phyloP scores from a whole-genome alignment of 345 rosid genomes.

The Diplotaxis tenuifolia region DNA sequence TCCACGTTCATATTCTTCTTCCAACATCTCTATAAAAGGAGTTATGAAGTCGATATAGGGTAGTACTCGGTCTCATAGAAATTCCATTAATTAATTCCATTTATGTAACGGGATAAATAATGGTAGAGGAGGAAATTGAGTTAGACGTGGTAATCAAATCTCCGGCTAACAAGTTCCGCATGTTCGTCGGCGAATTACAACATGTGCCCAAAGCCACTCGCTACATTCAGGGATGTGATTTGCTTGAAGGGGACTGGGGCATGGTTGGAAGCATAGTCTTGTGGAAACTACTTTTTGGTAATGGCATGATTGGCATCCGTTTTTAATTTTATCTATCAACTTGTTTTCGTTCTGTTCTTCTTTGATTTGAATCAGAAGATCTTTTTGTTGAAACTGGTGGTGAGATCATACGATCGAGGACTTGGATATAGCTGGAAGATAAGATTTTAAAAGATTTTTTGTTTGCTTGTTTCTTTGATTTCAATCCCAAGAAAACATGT shows the following conservation, averaged over 20 bases:
- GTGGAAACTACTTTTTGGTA: constrained; percentile 18
- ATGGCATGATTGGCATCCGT: background rate
- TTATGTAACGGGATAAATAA: background rate
- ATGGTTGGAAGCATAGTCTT: constrained; percentile 3
- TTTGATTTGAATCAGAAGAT: background rate
- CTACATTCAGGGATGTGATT: background rate
- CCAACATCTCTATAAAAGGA: background rate
- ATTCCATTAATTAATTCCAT: background rate
- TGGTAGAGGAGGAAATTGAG: background rate
- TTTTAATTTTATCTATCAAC: background rate
- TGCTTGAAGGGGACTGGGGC: background rate
- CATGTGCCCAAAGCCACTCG: background rate
- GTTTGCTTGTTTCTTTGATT: background rate
- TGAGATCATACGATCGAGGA: background rate
- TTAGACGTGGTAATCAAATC: background rate
- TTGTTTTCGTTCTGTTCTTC: background rate
- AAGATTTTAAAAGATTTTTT: background rate
- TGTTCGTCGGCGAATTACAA: background rate
- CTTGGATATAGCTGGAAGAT: background rate
- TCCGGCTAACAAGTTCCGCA: background rate
- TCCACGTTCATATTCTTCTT: background rate
- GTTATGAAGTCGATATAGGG: background rate
- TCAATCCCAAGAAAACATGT: background rate
- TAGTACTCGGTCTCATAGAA: background rate
- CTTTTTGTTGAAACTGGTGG: background rate